Conservation (phyloP, 139 green algal genomes). For the Micractinium sp. region DNA sequence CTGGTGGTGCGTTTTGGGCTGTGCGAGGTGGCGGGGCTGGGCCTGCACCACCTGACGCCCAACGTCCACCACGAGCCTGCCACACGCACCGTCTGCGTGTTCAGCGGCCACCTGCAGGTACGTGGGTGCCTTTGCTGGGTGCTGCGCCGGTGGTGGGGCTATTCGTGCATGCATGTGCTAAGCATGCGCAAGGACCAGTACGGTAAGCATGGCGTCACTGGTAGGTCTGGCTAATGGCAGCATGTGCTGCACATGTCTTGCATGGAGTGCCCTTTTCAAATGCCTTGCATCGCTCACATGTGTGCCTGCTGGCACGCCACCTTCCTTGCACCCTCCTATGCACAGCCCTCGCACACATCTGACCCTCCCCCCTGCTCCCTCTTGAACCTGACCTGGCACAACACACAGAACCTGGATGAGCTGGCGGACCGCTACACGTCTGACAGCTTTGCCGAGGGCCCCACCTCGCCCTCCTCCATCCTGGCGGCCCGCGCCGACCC, state of each 20-base stretch:
- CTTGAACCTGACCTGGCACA: background rate
- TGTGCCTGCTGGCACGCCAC: background rate
- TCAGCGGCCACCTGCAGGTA: slow-evolving; percentile 36
- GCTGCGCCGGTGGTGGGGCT: background rate
- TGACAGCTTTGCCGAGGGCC: slow-evolving; percentile 8
- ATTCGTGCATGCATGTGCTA: background rate
- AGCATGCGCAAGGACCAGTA: background rate
- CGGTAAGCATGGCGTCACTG: no score
- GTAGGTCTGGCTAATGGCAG: background rate
- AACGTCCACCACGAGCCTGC: slow-evolving; percentile 51
- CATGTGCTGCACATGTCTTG: background rate
- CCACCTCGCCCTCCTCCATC: slow-evolving; percentile 6
- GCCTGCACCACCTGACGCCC: slow-evolving; percentile 47
- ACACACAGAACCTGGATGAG: slow-evolving; percentile 66
- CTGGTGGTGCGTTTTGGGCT: slow-evolving; percentile 41
- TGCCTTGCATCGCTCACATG: background rate
- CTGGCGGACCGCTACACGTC: slow-evolving; percentile 45
- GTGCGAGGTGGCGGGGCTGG: slow-evolving; percentile 39
- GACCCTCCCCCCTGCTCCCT: background rate
- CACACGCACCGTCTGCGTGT: slow-evolving; percentile 41
- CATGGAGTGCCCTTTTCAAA: background rate
- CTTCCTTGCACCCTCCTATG: background rate
- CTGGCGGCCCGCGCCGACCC: background rate
- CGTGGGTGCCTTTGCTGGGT: slow-evolving; percentile 5
- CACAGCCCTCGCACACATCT: background rate